Percentiles rank a stretch among this genome's conserved stretches.
Conservation (phyloP, 305 asterid genomes). For the Fraxinus floribunda region DNA sequence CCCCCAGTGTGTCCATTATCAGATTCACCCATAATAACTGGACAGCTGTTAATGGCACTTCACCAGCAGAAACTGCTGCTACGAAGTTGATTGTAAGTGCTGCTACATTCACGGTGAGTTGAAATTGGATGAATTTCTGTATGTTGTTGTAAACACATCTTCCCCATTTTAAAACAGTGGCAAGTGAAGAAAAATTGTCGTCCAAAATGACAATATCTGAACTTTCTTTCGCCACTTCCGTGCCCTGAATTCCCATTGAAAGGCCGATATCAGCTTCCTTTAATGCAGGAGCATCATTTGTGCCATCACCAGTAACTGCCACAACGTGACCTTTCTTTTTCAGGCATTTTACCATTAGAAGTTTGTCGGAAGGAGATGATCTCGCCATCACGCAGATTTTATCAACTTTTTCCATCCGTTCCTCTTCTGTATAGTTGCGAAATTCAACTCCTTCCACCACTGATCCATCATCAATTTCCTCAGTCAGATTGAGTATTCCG, state of each 20-base stretch:
- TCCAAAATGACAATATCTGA: conserved; percentile 38
- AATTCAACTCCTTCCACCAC: conserved; percentile 37
- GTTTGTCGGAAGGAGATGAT: conserved; percentile 42
- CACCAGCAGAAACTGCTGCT: conserved; percentile 16
- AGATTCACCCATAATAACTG: conserved; percentile 21
- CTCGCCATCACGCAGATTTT: conserved; percentile 42
- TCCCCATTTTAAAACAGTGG: conserved; percentile 32
- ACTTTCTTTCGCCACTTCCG: conserved; percentile 31
- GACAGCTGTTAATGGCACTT: conserved; percentile 14
- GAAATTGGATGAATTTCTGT: conserved; percentile 38
- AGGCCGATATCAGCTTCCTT: conserved; percentile 46
- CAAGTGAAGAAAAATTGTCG: conserved; percentile 28
- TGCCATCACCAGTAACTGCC: conserved; percentile 51
- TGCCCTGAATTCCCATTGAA: conserved; percentile 34
- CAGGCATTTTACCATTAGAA: conserved; percentile 42
- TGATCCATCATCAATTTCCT: conserved; percentile 14
- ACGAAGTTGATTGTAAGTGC: conserved; percentile 18
- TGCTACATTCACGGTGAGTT: conserved; percentile 27
- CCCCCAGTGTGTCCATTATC: conserved; percentile 20
- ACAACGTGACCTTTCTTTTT: conserved; percentile 49
- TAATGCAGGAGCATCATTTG: conserved; percentile 44
- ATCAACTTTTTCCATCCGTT: conserved; percentile 29
- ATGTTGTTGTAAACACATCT: conserved; percentile 37
- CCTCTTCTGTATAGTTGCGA: conserved; percentile 26
- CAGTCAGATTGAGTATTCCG: conserved; percentile 30